A percentile compares a stretch with the other conserved stretches of the same genome.
Conservation (phyloP, 345 rosid species). For the Sisymbrium altissimum region DNA sequence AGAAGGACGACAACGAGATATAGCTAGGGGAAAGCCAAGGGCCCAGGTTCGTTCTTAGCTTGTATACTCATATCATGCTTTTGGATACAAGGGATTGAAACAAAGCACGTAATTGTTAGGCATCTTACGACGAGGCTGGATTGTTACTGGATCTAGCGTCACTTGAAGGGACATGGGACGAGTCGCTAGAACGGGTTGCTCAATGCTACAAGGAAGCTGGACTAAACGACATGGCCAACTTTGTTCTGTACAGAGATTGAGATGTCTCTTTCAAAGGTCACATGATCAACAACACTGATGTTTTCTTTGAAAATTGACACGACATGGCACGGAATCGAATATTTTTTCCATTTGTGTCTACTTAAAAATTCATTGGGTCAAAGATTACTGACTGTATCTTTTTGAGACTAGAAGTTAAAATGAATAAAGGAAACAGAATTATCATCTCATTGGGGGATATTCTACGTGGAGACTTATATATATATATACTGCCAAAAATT, state of each 20-base stretch:
- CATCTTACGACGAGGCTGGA: slow-evolving; percentile 67
- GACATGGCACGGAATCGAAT: not conserved
- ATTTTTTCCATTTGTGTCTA: slow-evolving; percentile 4
- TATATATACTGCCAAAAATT: slow-evolving; percentile 16
- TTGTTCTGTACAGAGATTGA: slow-evolving; percentile 55
- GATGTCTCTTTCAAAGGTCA: slow-evolving; percentile 6
- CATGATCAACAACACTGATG: not conserved
- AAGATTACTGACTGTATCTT: slow-evolving; percentile 25
- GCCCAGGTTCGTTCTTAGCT: slow-evolving; percentile 49
- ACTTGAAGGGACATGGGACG: slow-evolving; percentile 80
- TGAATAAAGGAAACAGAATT: slow-evolving; percentile 10
- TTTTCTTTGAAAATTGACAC: not conserved
- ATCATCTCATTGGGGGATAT: slow-evolving; percentile 7
- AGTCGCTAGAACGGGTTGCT: slow-evolving; percentile 50
- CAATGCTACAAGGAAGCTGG: slow-evolving; percentile 76
- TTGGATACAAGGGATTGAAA: slow-evolving; percentile 3
- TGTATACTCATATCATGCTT: slow-evolving; percentile 2
- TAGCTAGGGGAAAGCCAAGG: slow-evolving; percentile 68
- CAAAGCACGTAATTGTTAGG: slow-evolving; percentile 36
- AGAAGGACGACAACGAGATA: slow-evolving; percentile 62
- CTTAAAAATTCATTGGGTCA: slow-evolving; percentile 1
- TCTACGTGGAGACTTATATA: not conserved
- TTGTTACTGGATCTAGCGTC: slow-evolving; percentile 82
- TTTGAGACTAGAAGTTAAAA: slow-evolving; percentile 17
- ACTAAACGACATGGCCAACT: slow-evolving; percentile 54